Base-by-base conservation (phyloP, 2,329 filamentous ascomycete genomes). In the Neopestalotiopsis sp. region DNA sequence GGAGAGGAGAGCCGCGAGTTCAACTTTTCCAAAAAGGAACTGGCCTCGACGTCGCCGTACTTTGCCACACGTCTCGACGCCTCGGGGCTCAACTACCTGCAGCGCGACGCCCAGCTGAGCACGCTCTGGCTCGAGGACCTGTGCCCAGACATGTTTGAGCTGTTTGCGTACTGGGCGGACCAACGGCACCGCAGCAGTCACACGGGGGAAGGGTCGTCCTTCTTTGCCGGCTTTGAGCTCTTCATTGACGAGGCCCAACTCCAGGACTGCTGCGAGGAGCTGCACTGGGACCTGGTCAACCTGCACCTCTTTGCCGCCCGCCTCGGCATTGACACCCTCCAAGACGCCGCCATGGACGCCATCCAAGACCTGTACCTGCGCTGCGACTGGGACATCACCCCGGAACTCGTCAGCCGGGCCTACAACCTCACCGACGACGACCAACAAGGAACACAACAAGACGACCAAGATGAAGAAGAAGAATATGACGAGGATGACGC, bases 341-440 rank as follows among this genome's bases (percentile, higher is more conserved):
- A 90, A 73, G 88, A 90, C 75, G 78, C 83, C 20, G 83, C 86
- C 74, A 89, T 89, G 83, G 88, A 90, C 72, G 84, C 85, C 49
- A 78, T 89, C 20, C 88, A 89, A 76, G 88, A 90, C 73, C 77
- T 90, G 17, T 89, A 89, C 74, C 85, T 90, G 53, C 82, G 84
- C 14, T 83, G 84, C 74, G 85, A 89, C 80, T 89, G 87, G 87
- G 86, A 88, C 72, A 85, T 89, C 68, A 84, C 84, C 3, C 83
- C 86, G 1, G 78, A 79, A 32, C 83, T 90, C 62, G 78, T 89
- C 68, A 76, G 78, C 67, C 87, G 85, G 70, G 80, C 89, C 12
- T 90, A 89, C 77, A 82, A 79, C n/a, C 82, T 86, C 71, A 24
- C 24, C 24, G 87, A 86, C 75, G 84, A 87, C 64, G 76, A 83